Percentiles rank a stretch among this genome's conserved stretches.
phyloP scores from a whole-genome alignment of 116 monocot species.

The Zostera marina region DNA sequence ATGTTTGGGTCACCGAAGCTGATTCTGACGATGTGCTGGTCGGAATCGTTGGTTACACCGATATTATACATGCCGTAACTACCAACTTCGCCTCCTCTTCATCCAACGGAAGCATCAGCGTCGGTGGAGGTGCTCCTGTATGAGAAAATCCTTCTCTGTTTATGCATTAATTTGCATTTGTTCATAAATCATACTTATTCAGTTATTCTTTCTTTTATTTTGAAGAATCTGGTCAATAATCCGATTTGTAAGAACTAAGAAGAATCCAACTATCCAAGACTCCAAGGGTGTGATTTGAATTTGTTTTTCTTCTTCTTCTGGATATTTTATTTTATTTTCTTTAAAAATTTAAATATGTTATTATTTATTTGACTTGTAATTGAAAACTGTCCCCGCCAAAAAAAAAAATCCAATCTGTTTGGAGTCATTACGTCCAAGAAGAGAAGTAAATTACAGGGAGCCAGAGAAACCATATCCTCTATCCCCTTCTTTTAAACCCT shows the following conservation, averaged over 20 bases:
- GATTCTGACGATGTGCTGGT: slow-evolving; percentile 41
- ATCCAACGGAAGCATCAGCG: too few species aligned
- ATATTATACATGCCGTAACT: slow-evolving; percentile 70
- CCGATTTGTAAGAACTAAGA: too few species aligned
- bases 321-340: too few species aligned
- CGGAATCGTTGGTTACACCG: slow-evolving; percentile 55
- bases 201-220: too few species aligned
- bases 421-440: background rate
- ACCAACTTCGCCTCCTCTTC: slow-evolving; percentile 1
- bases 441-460: background rate
- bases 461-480: slow-evolving; percentile 20
- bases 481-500: background rate
- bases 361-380: background rate
- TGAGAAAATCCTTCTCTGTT: background rate
- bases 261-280: too few species aligned
- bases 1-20: slow-evolving; percentile 79
- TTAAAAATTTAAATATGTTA: too few species aligned
- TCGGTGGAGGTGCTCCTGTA: too few species aligned
- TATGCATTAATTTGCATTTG: background rate
- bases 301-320: too few species aligned
- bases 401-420: background rate
- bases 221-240: too few species aligned
- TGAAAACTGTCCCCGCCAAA: background rate
- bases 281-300: too few species aligned
- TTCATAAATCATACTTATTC: too few species aligned